phyloP scores from a whole-genome alignment of 2,329 filamentous ascomycete species.

The Colletotrichum sp. region DNA sequence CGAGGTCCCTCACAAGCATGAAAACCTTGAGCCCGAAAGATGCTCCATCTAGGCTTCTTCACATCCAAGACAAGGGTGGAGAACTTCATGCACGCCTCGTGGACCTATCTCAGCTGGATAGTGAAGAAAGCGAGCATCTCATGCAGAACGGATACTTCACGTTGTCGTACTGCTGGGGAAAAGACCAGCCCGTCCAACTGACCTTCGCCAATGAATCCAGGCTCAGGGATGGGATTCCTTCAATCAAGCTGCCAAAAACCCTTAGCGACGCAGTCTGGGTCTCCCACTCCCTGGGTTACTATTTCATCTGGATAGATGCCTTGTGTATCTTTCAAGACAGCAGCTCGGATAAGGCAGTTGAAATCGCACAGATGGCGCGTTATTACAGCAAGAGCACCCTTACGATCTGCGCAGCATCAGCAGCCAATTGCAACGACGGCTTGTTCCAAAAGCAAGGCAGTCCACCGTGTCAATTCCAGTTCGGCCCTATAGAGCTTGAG shows the following conservation, averaged over 20 bases:
- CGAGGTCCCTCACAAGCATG: not conserved
- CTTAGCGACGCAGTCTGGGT: not conserved
- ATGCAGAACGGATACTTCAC: not conserved
- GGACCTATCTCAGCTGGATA: not conserved
- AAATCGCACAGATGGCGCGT: slow-evolving; percentile 1
- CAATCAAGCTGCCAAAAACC: not conserved
- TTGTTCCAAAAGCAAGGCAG: not conserved
- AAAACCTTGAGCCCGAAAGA: not conserved
- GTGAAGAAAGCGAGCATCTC: not conserved
- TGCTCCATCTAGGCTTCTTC: not conserved
- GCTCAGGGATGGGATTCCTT: not conserved
- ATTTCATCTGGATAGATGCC: slow-evolving; percentile 3
- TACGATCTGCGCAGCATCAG: not conserved
- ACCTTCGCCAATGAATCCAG: not conserved
- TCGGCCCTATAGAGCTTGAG: fast-evolving
- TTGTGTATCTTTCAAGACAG: slow-evolving; percentile 15
- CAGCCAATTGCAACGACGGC: not conserved
- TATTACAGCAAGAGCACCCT: not conserved
- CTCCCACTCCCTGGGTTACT: fast-evolving
- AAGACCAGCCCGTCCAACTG: not conserved
- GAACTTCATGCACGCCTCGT: not conserved
- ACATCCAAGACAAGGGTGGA: not conserved
- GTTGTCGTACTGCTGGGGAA: not conserved
- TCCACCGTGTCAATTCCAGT: not conserved
- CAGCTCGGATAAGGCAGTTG: not conserved